Evolutionary conservation across 495 filamentous ascomycete genomes (phyloP).

Genomic region (Filosporella fistucella): DNA sequence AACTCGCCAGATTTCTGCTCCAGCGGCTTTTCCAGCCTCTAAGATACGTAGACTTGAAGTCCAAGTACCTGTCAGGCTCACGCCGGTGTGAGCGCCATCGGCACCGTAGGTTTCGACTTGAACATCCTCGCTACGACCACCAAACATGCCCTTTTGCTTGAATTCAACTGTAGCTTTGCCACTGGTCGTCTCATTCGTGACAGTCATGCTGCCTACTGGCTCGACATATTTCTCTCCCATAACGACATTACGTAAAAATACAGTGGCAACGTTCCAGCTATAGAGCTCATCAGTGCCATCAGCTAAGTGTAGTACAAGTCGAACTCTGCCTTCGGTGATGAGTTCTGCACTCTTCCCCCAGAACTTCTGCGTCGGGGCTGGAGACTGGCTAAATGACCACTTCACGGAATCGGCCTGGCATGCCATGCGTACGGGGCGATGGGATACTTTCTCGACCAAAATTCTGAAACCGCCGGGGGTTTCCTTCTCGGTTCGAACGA

Average conservation of each 20-base stretch:
- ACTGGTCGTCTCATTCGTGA: slow-evolving; percentile 76
- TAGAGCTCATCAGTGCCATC: slow-evolving; percentile 71
- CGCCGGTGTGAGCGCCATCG: slow-evolving; percentile 53
- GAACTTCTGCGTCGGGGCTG: slow-evolving; percentile 90
- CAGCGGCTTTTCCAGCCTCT: slow-evolving; percentile 48
- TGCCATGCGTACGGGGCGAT: slow-evolving; percentile 87
- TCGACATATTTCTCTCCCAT: slow-evolving; percentile 98
- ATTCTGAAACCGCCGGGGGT: slow-evolving; percentile 74
- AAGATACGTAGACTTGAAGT: slow-evolving; percentile 62
- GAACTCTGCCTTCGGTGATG: slow-evolving; percentile 80
- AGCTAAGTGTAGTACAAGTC: slow-evolving; percentile 56
- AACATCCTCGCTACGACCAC: slow-evolving; percentile 89
- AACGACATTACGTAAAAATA: slow-evolving; percentile 92
- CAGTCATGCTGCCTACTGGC: slow-evolving; percentile 81
- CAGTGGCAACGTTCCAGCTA: slow-evolving; percentile 79
- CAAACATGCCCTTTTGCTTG: slow-evolving; percentile 92
- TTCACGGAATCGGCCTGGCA: slow-evolving; percentile 81
- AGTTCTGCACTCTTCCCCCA: slow-evolving; percentile 97
- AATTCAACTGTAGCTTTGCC: slow-evolving; percentile 79
- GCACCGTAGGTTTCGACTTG: slow-evolving; percentile 63
- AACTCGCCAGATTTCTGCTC: slow-evolving; percentile 69
- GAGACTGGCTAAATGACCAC: slow-evolving; percentile 84
- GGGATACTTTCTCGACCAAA: slow-evolving; percentile 86
- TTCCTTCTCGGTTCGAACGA: slow-evolving; percentile 76
- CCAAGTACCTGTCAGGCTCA: slow-evolving; percentile 78